Percentiles rank a stretch among this genome's conserved stretches.
Conservation (phyloP, 352 stramenopile genomes). For the Globisporangium middletonii region DNA sequence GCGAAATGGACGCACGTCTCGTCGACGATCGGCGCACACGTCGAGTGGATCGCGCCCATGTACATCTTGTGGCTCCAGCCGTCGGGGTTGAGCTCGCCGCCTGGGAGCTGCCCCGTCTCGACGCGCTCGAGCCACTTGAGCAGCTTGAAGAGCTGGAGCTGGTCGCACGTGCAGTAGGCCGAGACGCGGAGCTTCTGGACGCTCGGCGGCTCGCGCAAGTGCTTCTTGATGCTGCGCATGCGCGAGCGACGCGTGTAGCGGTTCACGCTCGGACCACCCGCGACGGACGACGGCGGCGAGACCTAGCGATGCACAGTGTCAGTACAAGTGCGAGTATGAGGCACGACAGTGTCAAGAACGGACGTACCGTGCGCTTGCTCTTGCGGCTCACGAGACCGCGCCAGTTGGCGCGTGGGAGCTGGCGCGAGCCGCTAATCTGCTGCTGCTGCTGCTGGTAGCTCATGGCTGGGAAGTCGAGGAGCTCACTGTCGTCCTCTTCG, state of each 20-base stretch:
- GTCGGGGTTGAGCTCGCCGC: slow-evolving; percentile 70
- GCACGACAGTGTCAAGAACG: background rate
- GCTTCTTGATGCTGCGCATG: slow-evolving; percentile 84
- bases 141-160: slow-evolving; percentile 81
- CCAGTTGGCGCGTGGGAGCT: slow-evolving; percentile 58
- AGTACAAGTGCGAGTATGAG: background rate
- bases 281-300: slow-evolving; percentile 25
- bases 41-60: slow-evolving; percentile 82
- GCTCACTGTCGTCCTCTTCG: slow-evolving; percentile 32
- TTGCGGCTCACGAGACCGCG: slow-evolving; percentile 36
- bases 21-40: slow-evolving; percentile 39
- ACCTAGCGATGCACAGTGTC: slow-evolving; percentile 7
- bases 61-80: slow-evolving; percentile 85
- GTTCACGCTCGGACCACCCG: slow-evolving; percentile 42
- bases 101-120: slow-evolving; percentile 68
- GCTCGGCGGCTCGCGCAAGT: slow-evolving; percentile 60
- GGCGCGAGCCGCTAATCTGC: slow-evolving; percentile 11
- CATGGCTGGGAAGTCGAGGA: slow-evolving; percentile 37
- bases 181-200: slow-evolving; percentile 76
- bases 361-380: slow-evolving; percentile 35
- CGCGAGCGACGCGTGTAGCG: slow-evolving; percentile 71
- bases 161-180: slow-evolving; percentile 82
- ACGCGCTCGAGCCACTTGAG: slow-evolving; percentile 83
- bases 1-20: slow-evolving; percentile 24
- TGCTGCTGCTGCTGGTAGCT: slow-evolving; percentile 24